A percentile compares a stretch with the other conserved stretches of the same genome.
These are phyloP conservation scores for Linum tenue DNA, from an alignment of 345 rosid genomes.

Conservation along the genomic window DNA sequence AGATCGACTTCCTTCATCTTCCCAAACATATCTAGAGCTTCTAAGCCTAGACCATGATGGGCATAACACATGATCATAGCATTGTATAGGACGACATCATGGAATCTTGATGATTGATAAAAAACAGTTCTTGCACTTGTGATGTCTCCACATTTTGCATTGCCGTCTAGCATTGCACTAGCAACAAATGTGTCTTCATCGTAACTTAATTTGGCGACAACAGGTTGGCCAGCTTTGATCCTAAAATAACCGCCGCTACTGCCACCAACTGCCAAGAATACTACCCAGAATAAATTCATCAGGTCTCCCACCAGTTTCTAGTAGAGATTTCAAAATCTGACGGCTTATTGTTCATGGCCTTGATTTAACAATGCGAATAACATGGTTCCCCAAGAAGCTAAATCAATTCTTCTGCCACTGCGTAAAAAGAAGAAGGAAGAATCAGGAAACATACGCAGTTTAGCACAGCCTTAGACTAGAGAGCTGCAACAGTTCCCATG, in stretches of 20 bases:
- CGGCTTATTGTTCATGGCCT: conserved; percentile 22
- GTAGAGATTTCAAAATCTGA: conserved; percentile 13
- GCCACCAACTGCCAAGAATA: conserved; percentile 24
- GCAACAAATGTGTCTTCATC: conserved; percentile 16
- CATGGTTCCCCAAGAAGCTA: conserved; percentile 24
- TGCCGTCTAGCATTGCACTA: conserved; percentile 36
- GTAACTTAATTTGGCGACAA: conserved; percentile 23
- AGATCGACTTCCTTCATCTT: conserved; percentile 21
- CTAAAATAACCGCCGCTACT: conserved; percentile 13
- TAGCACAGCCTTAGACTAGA: conserved; percentile 15
- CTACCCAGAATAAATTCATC: conserved; percentile 34
- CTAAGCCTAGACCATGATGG: conserved; percentile 25
- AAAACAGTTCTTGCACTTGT: conserved; percentile 25
- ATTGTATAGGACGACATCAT: conserved; percentile 27
- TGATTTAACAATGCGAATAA: conserved; percentile 24
- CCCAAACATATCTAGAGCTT: conserved; percentile 29
- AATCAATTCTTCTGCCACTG: conserved; percentile 18
- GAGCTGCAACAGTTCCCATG: conserved; percentile 21
- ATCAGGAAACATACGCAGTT: conserved; percentile 13
- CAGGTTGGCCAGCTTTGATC: conserved; percentile 28
- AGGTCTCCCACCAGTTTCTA: conserved; percentile 20
- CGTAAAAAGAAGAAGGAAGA: conserved; percentile 21
- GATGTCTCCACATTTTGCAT: conserved; percentile 37
- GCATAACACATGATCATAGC: conserved; percentile 38
- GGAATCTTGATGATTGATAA: conserved; percentile 14